phyloP scores from a whole-genome alignment of 1,139 yeast genomes.

The Geotrichum aggregatum region DNA sequence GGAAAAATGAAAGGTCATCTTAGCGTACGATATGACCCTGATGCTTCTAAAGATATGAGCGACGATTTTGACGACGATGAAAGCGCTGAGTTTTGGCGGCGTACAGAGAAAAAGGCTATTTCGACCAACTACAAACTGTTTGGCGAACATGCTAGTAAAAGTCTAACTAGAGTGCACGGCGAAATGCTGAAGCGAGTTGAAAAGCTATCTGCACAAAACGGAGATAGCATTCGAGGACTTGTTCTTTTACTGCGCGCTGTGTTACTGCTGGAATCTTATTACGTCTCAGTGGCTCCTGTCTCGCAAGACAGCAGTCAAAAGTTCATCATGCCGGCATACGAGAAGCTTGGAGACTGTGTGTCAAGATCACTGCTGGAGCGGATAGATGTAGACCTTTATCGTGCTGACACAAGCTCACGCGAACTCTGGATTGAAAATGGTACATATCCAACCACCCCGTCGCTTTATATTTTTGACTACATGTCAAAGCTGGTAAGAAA shows the following conservation, averaged over 20 bases:
- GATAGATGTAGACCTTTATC: constrained; percentile 3
- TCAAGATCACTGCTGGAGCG: background rate
- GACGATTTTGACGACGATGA: constrained; percentile 18
- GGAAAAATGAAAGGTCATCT: constrained; percentile 15
- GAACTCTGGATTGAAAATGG: constrained; percentile 5
- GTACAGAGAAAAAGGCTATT: constrained; percentile 13
- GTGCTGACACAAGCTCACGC: background rate
- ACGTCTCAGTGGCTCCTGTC: constrained; percentile 1
- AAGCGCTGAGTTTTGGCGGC: constrained; percentile 19
- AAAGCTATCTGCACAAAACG: constrained; percentile 10
- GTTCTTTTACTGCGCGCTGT: constrained; percentile 16
- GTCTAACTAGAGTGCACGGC: constrained; percentile 15
- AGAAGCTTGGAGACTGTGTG: constrained; percentile 17
- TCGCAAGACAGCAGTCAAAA: background rate
- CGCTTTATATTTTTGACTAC: constrained; percentile 13
- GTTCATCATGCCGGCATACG: constrained; percentile 5
- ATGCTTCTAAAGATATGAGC: constrained; percentile 5
- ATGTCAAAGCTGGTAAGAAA: constrained; percentile 10
- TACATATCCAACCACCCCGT: constrained; percentile 14
- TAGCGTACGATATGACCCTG: constrained; percentile 4
- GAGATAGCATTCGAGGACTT: background rate
- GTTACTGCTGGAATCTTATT: constrained; percentile 14
- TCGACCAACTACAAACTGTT: constrained; percentile 10
- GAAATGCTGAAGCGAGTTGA: constrained; percentile 15
- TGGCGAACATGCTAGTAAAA: constrained; percentile 8